Evolutionary conservation across 129 eudicot species (phyloP).

Genomic region (Arctium lappa): DNA sequence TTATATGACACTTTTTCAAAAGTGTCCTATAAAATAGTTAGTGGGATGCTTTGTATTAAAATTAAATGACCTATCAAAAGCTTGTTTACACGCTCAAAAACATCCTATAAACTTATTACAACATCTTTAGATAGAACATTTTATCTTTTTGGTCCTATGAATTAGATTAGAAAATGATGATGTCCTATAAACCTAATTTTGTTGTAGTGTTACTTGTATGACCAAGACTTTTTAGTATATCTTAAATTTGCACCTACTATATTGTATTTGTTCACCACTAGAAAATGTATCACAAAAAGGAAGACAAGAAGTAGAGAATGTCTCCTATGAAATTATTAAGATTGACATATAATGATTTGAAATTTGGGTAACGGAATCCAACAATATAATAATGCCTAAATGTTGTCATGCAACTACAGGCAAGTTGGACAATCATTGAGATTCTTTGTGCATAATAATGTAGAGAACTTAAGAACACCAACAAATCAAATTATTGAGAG

Average conservation of each 20-base stretch:
- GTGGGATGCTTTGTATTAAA: too few relatives aligned
- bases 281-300: neutral
- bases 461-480: neutral
- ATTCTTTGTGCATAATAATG: constrained; percentile 11
- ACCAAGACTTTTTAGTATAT: neutral
- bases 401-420: neutral
- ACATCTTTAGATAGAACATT: too few relatives aligned
- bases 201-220: too few relatives aligned
- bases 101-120: too few relatives aligned
- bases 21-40: too few relatives aligned
- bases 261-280: neutral
- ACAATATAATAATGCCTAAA: neutral
- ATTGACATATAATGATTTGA: neutral
- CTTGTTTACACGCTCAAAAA: too few relatives aligned
- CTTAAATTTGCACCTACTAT: neutral
- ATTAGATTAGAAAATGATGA: too few relatives aligned
- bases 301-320: neutral
- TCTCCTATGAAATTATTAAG: constrained; percentile 1
- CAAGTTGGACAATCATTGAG: neutral
- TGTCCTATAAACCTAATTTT: too few relatives aligned
- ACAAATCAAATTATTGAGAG: neutral
- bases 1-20: too few relatives aligned
- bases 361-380: neutral
- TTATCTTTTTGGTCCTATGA: too few relatives aligned
- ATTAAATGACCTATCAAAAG: too few relatives aligned